These are phyloP conservation scores for Rhizopogon sp. DNA, from an alignment of 768 basidiomycete genomes.

Conservation along the genomic window DNA sequence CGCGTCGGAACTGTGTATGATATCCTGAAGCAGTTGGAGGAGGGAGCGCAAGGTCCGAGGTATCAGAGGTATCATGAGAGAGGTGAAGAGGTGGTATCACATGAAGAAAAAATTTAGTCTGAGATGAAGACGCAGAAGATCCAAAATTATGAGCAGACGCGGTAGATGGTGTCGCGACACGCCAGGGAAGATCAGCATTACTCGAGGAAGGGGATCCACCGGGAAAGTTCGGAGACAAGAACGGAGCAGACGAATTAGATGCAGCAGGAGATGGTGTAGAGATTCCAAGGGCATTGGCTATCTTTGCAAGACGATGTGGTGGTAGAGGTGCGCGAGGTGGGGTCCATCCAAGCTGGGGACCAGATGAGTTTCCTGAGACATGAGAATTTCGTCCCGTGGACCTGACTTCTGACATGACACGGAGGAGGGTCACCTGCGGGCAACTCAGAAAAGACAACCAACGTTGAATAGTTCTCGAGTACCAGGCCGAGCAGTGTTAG, in stretches of 20 bases:
- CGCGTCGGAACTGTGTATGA: slow-evolving; percentile 74
- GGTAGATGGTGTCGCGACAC: slow-evolving; percentile 47
- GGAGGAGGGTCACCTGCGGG: not conserved
- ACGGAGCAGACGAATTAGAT: slow-evolving; percentile 19
- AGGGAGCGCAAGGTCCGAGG: slow-evolving; percentile 45
- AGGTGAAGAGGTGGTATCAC: slow-evolving; percentile 75
- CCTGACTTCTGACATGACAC: slow-evolving; percentile 8
- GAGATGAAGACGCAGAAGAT: slow-evolving; percentile 29
- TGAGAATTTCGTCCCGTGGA: slow-evolving; percentile 11
- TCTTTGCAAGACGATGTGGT: slow-evolving; percentile 72
- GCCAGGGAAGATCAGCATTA: slow-evolving; percentile 32
- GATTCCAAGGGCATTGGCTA: slow-evolving; percentile 84
- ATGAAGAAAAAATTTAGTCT: slow-evolving; percentile 74
- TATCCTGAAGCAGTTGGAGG: slow-evolving; percentile 66
- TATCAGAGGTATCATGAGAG: slow-evolving; percentile 45
- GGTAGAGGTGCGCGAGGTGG: slow-evolving; percentile 69
- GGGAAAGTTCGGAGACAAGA: slow-evolving; percentile 8
- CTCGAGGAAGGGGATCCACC: slow-evolving; percentile 15
- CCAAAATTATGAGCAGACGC: slow-evolving; percentile 34
- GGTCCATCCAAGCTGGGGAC: slow-evolving; percentile 36
- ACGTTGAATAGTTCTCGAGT: not conserved
- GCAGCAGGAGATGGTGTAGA: slow-evolving; percentile 61
- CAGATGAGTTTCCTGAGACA: slow-evolving; percentile 8
- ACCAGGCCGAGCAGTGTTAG: not conserved
- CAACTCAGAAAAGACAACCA: not conserved